phyloP scores from a whole-genome alignment of 805 yeast species.

The Metahyphopichia silvanorum region DNA sequence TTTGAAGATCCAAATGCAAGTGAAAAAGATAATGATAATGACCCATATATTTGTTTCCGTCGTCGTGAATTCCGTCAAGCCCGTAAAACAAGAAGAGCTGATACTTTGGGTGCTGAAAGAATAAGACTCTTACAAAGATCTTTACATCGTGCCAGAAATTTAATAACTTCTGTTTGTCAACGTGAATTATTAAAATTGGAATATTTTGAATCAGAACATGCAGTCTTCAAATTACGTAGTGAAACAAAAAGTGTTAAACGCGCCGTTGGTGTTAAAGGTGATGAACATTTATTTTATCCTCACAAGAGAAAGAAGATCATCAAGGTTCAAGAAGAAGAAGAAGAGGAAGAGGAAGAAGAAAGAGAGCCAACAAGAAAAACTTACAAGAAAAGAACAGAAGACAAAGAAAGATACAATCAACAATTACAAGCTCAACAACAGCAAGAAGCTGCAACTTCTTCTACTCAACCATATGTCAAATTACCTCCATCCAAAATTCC shows the following conservation, averaged over 20 bases:
- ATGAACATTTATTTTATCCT: slow-evolving; percentile 77
- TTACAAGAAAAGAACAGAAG: slow-evolving; percentile 18
- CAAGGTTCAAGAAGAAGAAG: slow-evolving; percentile 35
- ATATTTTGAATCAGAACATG: slow-evolving; percentile 56
- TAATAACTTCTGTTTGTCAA: slow-evolving; percentile 66
- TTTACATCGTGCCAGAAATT: slow-evolving; percentile 67
- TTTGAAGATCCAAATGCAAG: slow-evolving; percentile 75
- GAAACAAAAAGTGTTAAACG: slow-evolving; percentile 74
- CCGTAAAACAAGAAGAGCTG: slow-evolving; percentile 93
- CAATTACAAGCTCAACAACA: slow-evolving; percentile 7
- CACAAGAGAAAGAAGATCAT: slow-evolving; percentile 64
- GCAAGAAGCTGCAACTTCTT: slow-evolving; percentile 18
- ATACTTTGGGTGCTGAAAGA: slow-evolving; percentile 83
- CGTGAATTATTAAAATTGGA: slow-evolving; percentile 69
- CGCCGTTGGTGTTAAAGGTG: slow-evolving; percentile 71
- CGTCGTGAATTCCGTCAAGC: slow-evolving; percentile 94
- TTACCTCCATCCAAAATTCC: slow-evolving; percentile 90
- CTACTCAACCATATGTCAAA: slow-evolving; percentile 76
- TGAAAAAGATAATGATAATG: slow-evolving; percentile 82
- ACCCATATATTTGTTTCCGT: slow-evolving; percentile 94
- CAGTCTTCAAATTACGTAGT: slow-evolving; percentile 70
- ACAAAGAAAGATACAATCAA: slow-evolving; percentile 3
- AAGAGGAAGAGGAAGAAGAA: slow-evolving; percentile 19
- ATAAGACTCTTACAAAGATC: slow-evolving; percentile 71
- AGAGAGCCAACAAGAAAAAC: slow-evolving; percentile 14